A percentile compares a stretch with the other conserved stretches of the same genome.
phyloP scores from a whole-genome alignment of 2,329 filamentous ascomycete genomes.

The Penicillium sp. region DNA sequence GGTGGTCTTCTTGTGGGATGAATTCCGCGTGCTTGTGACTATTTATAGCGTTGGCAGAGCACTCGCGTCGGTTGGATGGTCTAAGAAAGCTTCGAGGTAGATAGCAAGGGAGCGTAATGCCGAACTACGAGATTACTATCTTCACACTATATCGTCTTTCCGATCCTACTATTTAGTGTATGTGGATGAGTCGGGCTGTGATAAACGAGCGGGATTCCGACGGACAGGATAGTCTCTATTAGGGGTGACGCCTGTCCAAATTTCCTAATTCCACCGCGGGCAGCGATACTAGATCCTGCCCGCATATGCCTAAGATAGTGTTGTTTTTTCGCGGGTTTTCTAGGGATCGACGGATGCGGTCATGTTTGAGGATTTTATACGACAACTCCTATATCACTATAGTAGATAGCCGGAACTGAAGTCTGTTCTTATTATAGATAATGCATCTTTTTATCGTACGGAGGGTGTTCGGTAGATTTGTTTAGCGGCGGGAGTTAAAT shows the following conservation, averaged over 20 bases:
- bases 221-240: constrained; percentile 2
- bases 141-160: background rate
- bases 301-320: background rate
- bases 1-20: constrained; percentile 15
- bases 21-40: constrained; percentile 17
- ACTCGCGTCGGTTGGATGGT: constrained; percentile 8
- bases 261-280: background rate
- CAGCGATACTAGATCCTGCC: constrained; percentile 6
- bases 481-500: background rate
- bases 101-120: background rate
- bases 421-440: background rate
- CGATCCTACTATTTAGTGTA: background rate
- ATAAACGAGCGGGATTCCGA: constrained; percentile 3
- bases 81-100: constrained; percentile 31
- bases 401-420: background rate
- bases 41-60: constrained; percentile 22
- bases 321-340: background rate
- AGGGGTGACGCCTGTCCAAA: background rate
- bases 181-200: background rate
- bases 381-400: background rate
- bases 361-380: background rate
- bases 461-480: background rate
- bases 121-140: background rate
- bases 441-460: background rate
- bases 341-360: background rate